Evolutionary conservation across 2,329 filamentous ascomycete species (phyloP).

Genomic region (Colletotrichum tanaceti): DNA sequence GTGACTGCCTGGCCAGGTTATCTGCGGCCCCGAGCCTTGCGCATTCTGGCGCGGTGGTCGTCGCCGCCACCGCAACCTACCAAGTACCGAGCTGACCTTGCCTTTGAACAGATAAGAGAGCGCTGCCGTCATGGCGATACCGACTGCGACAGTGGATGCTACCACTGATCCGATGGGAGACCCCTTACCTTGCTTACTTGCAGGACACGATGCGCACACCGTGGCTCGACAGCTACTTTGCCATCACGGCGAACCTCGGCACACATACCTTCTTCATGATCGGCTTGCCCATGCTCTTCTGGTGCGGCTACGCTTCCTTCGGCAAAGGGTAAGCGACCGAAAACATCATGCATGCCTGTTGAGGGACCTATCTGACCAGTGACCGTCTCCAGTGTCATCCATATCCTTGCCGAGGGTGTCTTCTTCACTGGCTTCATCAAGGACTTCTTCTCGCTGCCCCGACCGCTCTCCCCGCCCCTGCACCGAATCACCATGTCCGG

Average conservation of each 20-base stretch:
- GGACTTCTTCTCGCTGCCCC: slow-evolving; percentile 90
- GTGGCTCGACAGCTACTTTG: slow-evolving; percentile 94
- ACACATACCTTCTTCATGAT: slow-evolving; percentile 99
- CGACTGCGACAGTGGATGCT: slow-evolving; percentile 82
- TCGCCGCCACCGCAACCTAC: slow-evolving; percentile 4
- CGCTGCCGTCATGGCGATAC: slow-evolving; percentile 91
- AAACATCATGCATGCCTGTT: neutral
- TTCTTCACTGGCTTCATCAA: slow-evolving; percentile 95
- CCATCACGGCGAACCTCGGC: slow-evolving; percentile 93
- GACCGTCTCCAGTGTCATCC: slow-evolving; percentile 66
- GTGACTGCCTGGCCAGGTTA: slow-evolving; percentile 10
- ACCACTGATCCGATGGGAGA: slow-evolving; percentile 93
- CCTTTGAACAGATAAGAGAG: slow-evolving; percentile 74
- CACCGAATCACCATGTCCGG: slow-evolving; percentile 98
- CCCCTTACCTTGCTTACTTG: slow-evolving; percentile 88
- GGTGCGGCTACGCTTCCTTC: slow-evolving; percentile 88
- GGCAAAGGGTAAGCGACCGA: slow-evolving; percentile 81
- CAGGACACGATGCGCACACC: slow-evolving; percentile 85
- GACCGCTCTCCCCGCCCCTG: slow-evolving; percentile 90
- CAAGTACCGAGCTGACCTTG: slow-evolving; percentile 27
- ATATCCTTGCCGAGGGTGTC: slow-evolving; percentile 81
- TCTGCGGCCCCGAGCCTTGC: slow-evolving; percentile 17
- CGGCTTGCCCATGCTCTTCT: slow-evolving; percentile 92
- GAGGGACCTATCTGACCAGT: slow-evolving; percentile 4
- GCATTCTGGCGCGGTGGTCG: slow-evolving; percentile 1